Conservation (phyloP, 768 basidiomycete genomes). For the Boletus sp. region DNA sequence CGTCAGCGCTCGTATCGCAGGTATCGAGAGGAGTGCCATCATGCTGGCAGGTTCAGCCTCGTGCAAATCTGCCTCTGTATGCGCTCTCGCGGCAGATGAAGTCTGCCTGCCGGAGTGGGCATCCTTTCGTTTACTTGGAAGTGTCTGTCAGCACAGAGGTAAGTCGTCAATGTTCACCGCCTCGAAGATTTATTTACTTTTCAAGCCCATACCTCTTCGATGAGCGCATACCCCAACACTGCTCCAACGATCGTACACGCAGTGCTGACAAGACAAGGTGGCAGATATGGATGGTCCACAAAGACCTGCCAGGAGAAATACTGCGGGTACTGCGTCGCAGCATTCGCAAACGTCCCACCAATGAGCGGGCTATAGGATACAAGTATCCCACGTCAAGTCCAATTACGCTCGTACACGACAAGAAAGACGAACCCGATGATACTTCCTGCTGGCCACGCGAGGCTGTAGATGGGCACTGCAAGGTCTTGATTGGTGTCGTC, state of each 20-base stretch:
- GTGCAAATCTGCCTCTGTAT: background rate
- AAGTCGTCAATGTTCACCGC: background rate
- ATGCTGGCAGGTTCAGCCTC: conserved; percentile 24
- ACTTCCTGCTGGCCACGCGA: conserved; percentile 56
- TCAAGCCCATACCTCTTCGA: conserved; percentile 18
- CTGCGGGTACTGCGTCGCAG: conserved; percentile 17
- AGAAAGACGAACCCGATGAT: conserved; percentile 45
- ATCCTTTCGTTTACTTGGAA: conserved; percentile 12
- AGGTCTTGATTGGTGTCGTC: conserved; percentile 59
- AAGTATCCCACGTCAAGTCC: background rate
- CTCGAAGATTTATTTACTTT: background rate
- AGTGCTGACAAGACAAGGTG: conserved; percentile 15
- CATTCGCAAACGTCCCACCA: conserved; percentile 22
- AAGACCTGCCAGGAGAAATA: no score
- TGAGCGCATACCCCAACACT: conserved; percentile 15
- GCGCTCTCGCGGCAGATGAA: background rate
- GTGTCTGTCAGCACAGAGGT: no score
- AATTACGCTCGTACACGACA: background rate
- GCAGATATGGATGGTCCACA: conserved; percentile 15
- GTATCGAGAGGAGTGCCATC: conserved; percentile 43
- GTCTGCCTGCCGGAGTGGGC: no score
- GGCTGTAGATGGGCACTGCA: conserved; percentile 57
- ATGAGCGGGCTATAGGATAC: conserved; percentile 14
- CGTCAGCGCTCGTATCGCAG: conserved; percentile 51
- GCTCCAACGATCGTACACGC: conserved; percentile 6